Evolutionary conservation across 2,329 filamentous ascomycete genomes (phyloP).

Genomic region (Mariannaea sp.): DNA sequence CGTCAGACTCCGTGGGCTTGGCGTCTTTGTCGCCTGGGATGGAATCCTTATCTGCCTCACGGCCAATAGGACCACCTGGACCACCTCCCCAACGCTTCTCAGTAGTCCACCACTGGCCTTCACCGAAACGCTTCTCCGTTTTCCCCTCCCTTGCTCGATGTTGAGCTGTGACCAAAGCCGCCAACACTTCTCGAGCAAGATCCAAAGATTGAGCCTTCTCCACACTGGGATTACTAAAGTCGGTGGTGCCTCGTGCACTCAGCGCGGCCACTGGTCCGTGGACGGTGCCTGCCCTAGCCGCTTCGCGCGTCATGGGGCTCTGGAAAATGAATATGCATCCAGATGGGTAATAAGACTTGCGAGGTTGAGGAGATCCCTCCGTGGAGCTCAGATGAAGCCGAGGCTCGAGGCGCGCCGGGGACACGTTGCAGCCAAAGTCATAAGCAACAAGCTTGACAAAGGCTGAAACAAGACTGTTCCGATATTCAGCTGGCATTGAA

Average conservation of each 20-base stretch:
- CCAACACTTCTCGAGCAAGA: slow-evolving; percentile 63
- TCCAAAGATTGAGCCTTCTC: slow-evolving; percentile 65
- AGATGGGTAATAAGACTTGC: slow-evolving; percentile 61
- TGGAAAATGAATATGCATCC: slow-evolving; percentile 65
- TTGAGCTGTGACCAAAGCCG: slow-evolving; percentile 66
- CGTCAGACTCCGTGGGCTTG: slow-evolving; percentile 35
- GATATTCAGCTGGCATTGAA: slow-evolving; percentile 63
- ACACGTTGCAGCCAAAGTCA: slow-evolving; percentile 67
- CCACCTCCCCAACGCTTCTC: slow-evolving; percentile 67
- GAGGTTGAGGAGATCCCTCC: slow-evolving; percentile 37
- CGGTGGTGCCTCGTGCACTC: slow-evolving; percentile 59
- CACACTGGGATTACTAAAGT: slow-evolving; percentile 51
- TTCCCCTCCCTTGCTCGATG: slow-evolving; percentile 64
- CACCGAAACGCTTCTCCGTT: slow-evolving; percentile 60
- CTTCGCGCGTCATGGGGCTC: slow-evolving; percentile 62
- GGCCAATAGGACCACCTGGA: slow-evolving; percentile 64
- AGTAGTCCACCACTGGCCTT: slow-evolving; percentile 65
- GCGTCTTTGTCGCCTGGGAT: slow-evolving; percentile 54
- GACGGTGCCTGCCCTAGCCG: slow-evolving; percentile 62
- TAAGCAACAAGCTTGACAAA: slow-evolving; percentile 69
- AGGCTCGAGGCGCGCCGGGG: slow-evolving; percentile 61
- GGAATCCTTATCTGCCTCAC: slow-evolving; percentile 59
- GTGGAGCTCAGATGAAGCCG: slow-evolving; percentile 59
- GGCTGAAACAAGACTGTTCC: slow-evolving; percentile 60
- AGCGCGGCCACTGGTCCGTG: slow-evolving; percentile 67